Evolutionary conservation across 139 green algal genomes (phyloP).

Genomic region (Chlamydomonas eustigma): DNA sequence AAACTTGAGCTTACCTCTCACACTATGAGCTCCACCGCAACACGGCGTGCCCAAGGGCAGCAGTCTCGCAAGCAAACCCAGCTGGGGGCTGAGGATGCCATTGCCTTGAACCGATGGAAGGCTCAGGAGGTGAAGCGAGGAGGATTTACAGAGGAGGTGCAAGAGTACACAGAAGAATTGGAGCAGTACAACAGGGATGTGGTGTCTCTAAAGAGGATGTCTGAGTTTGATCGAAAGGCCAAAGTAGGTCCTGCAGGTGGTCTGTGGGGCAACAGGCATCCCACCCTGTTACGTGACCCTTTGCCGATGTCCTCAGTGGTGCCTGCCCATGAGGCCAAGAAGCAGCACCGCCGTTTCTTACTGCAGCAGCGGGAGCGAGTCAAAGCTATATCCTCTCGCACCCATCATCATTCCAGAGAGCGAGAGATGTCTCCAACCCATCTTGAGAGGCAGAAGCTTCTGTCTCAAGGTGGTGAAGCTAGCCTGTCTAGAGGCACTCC

Average conservation of each 20-base stretch:
- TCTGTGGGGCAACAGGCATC: background rate
- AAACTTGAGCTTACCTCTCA: background rate
- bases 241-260: constrained; percentile 20
- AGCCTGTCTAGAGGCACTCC: background rate
- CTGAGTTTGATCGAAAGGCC: constrained; percentile 16
- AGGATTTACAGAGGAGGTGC: constrained; percentile 19
- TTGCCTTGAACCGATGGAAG: constrained; percentile 15
- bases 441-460: no score
- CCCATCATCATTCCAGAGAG: no score
- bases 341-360: background rate
- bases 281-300: constrained; percentile 15
- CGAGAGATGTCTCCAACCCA: background rate
- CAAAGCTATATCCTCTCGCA: background rate
- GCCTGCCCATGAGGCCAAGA: constrained; percentile 10
- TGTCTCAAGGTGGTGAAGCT: background rate
- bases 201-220: constrained; percentile 19
- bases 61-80: constrained; percentile 1
- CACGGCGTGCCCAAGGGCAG: background rate
- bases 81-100: background rate
- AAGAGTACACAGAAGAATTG: constrained; percentile 1
- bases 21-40: background rate
- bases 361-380: background rate
- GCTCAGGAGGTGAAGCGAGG: background rate
- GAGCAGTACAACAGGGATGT: constrained; percentile 17
- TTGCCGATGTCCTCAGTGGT: constrained; percentile 22